Evolutionary conservation across 2,329 filamentous ascomycete genomes (phyloP).

Genomic region (Sporothrix sp.): DNA sequence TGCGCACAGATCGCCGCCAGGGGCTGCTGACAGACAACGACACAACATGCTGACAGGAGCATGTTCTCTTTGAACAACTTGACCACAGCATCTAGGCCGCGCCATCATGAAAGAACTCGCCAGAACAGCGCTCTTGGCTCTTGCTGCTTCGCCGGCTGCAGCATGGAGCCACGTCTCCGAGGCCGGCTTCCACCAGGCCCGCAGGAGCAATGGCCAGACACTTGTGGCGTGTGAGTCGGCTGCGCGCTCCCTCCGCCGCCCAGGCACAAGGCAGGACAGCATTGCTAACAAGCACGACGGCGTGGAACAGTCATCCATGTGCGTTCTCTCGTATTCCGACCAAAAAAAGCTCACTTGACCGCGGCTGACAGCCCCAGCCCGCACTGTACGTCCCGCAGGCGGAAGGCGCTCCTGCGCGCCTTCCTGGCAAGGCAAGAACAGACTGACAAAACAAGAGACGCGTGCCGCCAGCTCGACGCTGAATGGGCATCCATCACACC

Average conservation of each 20-base stretch:
- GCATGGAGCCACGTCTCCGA: conserved; percentile 20
- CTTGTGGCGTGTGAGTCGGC: conserved; percentile 26
- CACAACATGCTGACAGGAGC: neutral
- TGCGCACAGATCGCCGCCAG: conserved; percentile 6
- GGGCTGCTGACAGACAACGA: neutral
- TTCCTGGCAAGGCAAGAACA: too few relatives aligned
- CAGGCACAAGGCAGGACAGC: too few relatives aligned
- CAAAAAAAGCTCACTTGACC: too few relatives aligned
- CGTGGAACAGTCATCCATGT: conserved; percentile 17
- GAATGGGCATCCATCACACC: conserved; percentile 27
- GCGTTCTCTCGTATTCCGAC: too few relatives aligned
- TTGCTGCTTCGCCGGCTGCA: neutral
- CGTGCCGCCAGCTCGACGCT: conserved; percentile 26
- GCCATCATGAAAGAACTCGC: neutral
- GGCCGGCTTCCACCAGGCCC: conserved; percentile 6
- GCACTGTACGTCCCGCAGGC: conserved; percentile 17
- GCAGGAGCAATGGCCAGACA: conserved; percentile 17
- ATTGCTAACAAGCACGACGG: too few relatives aligned
- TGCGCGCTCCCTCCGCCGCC: too few relatives aligned
- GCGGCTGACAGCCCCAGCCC: conserved; percentile 10
- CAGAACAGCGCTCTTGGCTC: neutral
- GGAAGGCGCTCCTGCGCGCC: too few relatives aligned
- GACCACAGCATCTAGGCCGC: too few relatives aligned
- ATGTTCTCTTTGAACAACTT: too few relatives aligned
- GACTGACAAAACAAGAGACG: too few relatives aligned